Evolutionary conservation across 108 stramenopile species (phyloP).

Genomic region (Nitzschia inconspicua): DNA sequence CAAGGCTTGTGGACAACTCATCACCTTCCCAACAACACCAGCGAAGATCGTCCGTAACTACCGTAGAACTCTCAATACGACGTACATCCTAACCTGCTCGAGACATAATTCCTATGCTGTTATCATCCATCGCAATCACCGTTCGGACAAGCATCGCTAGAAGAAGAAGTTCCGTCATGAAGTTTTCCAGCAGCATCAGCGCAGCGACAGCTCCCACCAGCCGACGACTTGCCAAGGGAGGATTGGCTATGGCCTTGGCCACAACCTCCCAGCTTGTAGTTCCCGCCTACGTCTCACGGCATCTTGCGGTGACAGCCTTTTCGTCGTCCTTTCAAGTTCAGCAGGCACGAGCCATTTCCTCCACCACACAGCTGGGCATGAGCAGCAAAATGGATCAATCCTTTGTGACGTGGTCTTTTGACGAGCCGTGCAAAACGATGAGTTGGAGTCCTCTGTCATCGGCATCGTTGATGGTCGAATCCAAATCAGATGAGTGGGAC

Average conservation of each 20-base stretch:
- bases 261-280: background rate
- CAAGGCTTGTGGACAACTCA: too few species aligned
- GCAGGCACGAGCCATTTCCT: background rate
- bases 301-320: constrained; percentile 10
- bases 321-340: constrained; percentile 13
- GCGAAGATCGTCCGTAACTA: too few species aligned
- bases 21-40: too few species aligned
- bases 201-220: constrained; percentile 2
- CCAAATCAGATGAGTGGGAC: constrained; percentile 11
- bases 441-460: constrained; percentile 53
- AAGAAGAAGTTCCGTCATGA: too few species aligned
- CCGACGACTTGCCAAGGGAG: background rate
- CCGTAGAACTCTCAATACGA: too few species aligned
- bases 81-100: too few species aligned
- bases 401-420: constrained; percentile 82
- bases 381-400: constrained; percentile 46
- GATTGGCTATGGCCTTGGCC: constrained; percentile 10
- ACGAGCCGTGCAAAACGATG: constrained; percentile 72
- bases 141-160: background rate
- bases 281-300: background rate
- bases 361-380: constrained; percentile 2
- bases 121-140: background rate
- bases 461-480: constrained; percentile 23
- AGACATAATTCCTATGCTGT: too few species aligned
- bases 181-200: too few species aligned